A percentile compares a stretch with the other conserved stretches of the same genome.
phyloP scores from a whole-genome alignment of 768 basidiomycete genomes.

The Clavulina sp. region DNA sequence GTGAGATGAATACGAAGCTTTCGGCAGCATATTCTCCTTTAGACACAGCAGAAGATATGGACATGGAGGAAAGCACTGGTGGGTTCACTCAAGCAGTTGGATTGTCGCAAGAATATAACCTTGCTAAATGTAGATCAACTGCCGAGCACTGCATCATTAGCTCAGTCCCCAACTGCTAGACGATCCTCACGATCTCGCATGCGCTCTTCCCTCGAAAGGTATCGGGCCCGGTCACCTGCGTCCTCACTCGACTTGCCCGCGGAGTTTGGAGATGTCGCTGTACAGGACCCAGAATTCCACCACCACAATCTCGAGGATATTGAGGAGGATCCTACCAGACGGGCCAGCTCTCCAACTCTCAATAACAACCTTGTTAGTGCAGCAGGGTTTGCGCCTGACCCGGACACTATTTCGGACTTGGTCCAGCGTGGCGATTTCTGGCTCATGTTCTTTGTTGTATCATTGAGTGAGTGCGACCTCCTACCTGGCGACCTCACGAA shows the following conservation, averaged over 20 bases:
- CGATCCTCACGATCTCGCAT: too few species aligned
- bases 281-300: not conserved
- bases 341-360: not conserved
- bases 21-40: too few species aligned
- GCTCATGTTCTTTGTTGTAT: constrained; percentile 37
- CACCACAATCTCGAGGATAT: not conserved
- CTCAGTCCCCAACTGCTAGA: too few species aligned
- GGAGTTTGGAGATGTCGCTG: constrained; percentile 15
- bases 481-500: not conserved
- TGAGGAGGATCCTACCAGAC: not conserved
- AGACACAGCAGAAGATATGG: too few species aligned
- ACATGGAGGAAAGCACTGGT: too few species aligned
- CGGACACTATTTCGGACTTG: constrained; percentile 26
- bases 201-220: not conserved
- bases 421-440: constrained; percentile 42
- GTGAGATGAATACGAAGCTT: too few species aligned
- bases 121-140: too few species aligned
- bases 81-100: too few species aligned
- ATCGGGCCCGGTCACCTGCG: constrained; percentile 2
- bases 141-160: too few species aligned
- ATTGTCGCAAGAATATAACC: too few species aligned
- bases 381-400: not conserved
- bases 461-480: constrained; percentile 31
- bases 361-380: too few species aligned
- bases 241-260: constrained; percentile 6